Base-by-base conservation (phyloP, 2,329 filamentous ascomycete genomes). In the Stachybotrys chartarum region DNA sequence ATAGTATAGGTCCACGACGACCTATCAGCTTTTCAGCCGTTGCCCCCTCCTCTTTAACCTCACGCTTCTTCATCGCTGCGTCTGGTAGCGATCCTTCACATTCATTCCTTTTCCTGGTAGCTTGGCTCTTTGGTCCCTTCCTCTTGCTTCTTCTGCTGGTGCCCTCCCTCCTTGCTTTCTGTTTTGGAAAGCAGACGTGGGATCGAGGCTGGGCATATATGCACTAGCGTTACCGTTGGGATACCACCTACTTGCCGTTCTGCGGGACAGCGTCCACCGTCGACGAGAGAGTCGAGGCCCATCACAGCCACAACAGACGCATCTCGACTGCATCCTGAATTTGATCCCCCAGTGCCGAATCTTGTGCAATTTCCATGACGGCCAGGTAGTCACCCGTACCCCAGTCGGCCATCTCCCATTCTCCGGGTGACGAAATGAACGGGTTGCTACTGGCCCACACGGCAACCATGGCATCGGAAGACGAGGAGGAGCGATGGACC, bases 401-500 rank as follows among this genome's bases (percentile, higher is more conserved):
- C 49, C 30, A 30, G 49, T 51, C 49, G 49, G 16, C 30, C 32
- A 12, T 32, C 30, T 31, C 49, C 47, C 18, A 32, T 31, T 32
- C 30, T 32, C 30, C 17, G 17, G 49, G 49, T 42, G 35, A 42
- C 35, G 35, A 42, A 42, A 42, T 42, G 35, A 42, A 42, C 14
- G 35, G 14, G 14, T 10, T 42, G 35, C 5, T 42, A 14, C 35
- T 42, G 35, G 35, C 35, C 35, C 35, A 42, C 35, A 42, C 35
- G 35, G 35, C 35, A 42, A 42, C 35, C 35, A 42, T 42, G 35
- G 35, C 14, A 42, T 32, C 32, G 49, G 49, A 51, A 32, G 49
- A 51, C 49, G 49, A 51, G 30, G 49, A 17, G 30, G 49, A 51
- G 49, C 49, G 32, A 32, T 51, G 49, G 49, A 30, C 49, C 49